These are phyloP conservation scores for Trametes gibbosa DNA, from an alignment of 768 basidiomycete species.

Conservation along the genomic window DNA sequence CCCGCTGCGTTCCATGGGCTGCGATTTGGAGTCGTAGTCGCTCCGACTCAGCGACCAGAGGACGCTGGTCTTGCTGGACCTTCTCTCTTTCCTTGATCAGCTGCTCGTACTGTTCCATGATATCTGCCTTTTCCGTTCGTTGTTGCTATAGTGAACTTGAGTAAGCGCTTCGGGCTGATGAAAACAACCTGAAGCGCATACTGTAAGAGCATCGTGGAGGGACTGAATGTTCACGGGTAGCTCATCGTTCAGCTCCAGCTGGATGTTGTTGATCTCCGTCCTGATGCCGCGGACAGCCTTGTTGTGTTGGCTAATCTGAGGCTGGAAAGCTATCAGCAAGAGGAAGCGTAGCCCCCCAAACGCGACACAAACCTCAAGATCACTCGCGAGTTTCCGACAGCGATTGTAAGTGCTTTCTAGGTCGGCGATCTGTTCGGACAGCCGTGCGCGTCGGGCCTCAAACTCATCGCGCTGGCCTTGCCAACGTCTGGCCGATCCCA, in stretches of 20 bases:
- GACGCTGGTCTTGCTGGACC: constrained; percentile 44
- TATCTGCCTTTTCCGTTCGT: constrained; percentile 47
- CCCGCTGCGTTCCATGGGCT: constrained; percentile 47
- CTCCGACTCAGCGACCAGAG: constrained; percentile 43
- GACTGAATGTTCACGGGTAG: constrained; percentile 61
- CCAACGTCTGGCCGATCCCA: constrained; percentile 42
- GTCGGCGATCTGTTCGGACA: constrained; percentile 29
- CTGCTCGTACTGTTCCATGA: constrained; percentile 49
- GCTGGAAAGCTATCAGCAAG: constrained; percentile 11
- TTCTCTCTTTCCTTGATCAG: constrained; percentile 44
- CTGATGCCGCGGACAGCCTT: constrained; percentile 27
- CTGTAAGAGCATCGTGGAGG: constrained; percentile 53
- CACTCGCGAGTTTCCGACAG: constrained; percentile 31
- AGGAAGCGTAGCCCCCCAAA: not conserved
- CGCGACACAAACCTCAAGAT: not conserved
- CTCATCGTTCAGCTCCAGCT: constrained; percentile 66
- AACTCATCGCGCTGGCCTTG: constrained; percentile 36
- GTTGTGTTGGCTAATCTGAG: constrained; percentile 1
- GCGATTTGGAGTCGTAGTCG: constrained; percentile 47
- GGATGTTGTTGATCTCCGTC: constrained; percentile 38
- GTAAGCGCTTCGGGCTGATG: not conserved
- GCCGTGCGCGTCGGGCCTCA: constrained; percentile 36
- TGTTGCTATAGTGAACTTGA: constrained; percentile 43
- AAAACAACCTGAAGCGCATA: constrained; percentile 30
- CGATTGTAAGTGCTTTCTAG: constrained; percentile 31